phyloP scores from a whole-genome alignment of 139 green algal species.

The Chlorella vulgaris region DNA sequence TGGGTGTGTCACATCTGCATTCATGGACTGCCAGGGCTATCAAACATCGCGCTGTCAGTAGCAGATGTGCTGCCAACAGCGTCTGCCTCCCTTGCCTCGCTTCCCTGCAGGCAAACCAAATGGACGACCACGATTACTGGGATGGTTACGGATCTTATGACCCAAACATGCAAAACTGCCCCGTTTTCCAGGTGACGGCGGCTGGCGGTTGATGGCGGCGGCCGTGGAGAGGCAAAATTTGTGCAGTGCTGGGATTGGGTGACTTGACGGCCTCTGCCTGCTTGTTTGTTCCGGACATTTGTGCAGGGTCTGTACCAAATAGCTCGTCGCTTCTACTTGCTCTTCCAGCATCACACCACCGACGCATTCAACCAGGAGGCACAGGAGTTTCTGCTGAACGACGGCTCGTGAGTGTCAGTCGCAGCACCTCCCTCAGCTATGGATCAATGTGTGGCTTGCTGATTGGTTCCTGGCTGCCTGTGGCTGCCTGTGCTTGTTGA shows the following conservation, averaged over 20 bases:
- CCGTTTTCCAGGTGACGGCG: conserved; percentile 57
- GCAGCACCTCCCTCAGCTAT: neutral
- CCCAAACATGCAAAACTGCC: conserved; percentile 51
- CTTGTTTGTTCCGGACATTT: no score
- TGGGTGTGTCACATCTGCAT: no score
- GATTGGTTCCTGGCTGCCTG: conserved; percentile 17
- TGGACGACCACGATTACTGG: conserved; percentile 74
- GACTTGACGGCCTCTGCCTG: no score
- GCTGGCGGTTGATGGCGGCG: neutral
- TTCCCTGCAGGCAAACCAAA: no score
- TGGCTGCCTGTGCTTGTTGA: no score
- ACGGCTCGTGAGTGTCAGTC: neutral
- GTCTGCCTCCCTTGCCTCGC: no score
- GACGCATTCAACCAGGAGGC: conserved; percentile 14
- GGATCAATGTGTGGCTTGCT: neutral
- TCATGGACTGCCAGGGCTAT: no score
- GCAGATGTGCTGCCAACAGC: no score
- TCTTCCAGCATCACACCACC: conserved; percentile 79
- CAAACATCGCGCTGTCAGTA: neutral
- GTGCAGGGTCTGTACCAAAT: conserved; percentile 53
- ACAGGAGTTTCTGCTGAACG: conserved; percentile 29
- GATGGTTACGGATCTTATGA: conserved; percentile 72
- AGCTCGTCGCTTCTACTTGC: conserved; percentile 53
- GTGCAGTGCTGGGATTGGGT: no score
- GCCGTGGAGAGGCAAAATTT: neutral